Evolutionary conservation across 441 rosid genomes (phyloP).

Genomic region (Pelargonium australe): DNA sequence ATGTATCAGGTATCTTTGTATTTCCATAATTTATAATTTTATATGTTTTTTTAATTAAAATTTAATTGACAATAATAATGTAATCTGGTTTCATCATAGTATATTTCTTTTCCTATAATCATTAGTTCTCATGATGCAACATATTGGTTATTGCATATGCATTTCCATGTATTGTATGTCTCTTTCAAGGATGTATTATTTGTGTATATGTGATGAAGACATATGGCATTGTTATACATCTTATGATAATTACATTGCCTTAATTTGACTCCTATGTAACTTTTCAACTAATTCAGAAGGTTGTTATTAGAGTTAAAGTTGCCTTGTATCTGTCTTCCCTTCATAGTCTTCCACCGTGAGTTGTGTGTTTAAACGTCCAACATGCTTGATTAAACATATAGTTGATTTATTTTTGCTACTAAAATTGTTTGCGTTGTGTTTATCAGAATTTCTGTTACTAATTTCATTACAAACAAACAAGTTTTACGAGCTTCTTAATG

Average conservation of each 20-base stretch:
- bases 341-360: background rate
- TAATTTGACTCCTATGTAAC: background rate
- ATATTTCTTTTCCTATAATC: no score
- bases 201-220: background rate
- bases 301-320: no score
- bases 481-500: background rate
- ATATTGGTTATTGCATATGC: no score
- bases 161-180: no score
- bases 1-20: conserved; percentile 40
- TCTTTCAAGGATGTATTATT: background rate
- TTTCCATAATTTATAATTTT: background rate
- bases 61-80: no score
- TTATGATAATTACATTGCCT: background rate
- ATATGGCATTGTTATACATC: background rate
- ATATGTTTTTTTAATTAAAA: no score
- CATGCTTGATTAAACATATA: background rate
- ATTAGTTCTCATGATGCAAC: no score
- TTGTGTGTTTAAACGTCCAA: background rate
- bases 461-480: background rate
- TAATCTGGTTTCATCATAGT: no score
- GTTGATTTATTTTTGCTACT: background rate
- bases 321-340: no score
- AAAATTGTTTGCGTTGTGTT: background rate
- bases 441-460: background rate
- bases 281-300: no score